Base-by-base conservation (phyloP, 345 rosid genomes). In the Gossypium bickii region DNA sequence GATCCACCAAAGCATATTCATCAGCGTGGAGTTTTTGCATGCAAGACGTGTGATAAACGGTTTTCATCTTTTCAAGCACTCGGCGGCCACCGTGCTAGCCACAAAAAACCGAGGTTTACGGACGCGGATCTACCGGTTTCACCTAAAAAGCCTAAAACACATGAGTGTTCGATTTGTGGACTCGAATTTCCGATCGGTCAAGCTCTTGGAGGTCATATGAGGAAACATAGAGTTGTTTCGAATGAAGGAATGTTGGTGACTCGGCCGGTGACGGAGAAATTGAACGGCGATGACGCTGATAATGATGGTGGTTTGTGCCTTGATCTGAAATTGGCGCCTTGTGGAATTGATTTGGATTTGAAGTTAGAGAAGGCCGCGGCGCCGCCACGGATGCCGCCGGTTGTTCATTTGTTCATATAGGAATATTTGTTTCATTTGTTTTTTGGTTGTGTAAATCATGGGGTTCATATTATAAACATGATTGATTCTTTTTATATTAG, bases 191-290 rank as follows among this genome's bases (percentile, higher is more conserved):
- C 88, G 0, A 72, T 92, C 1, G 97, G 98, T 12, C 98, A 94
- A 82, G 98, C 98, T 1, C 86, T 94, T 1, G 97, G 98, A 0
- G 98, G 98, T 38, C 98, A 94, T 74, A 94, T 94, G 98, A 86
- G 98, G 83, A 84, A 91, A 76, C 98, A 94, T 52, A 82, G 64
- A 67, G 75, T 76, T 7, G 67, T 58, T 38, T 29, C 61, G 24
- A 45, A 71, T 0, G 87, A 38, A 13, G 56, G 72, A 6, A 67
- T 44, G 80, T 77, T 61, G 68, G 77, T 61, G 68, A 77, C 77
- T 63, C 83, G 76, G 56, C 27, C 89, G 6, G 87, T 88, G 63
- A 58, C 92, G 94, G 89, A 85, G 80, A 94, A 85, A 78, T 84
- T 87, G 38, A 85, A 70, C 18, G 82, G 78, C 24, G 82, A 81